Conservation (phyloP, 108 stramenopile species). For the Bacterosira constricta region DNA sequence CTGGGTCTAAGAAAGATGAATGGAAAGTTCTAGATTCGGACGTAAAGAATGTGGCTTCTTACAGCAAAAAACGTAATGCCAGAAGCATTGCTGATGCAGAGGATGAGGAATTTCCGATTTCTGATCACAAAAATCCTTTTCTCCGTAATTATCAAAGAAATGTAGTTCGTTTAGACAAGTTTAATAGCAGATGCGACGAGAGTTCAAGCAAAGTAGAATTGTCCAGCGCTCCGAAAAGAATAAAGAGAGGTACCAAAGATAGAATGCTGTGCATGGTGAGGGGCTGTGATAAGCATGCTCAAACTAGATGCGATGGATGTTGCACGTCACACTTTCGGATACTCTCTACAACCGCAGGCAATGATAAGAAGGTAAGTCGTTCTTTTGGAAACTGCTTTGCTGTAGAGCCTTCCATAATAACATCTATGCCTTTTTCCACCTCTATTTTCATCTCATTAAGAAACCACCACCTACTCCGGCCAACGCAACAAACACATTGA, state of each 20-base stretch:
- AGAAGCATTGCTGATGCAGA: neutral
- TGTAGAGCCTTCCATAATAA: no score
- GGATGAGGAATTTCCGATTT: neutral
- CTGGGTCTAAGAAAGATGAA: neutral
- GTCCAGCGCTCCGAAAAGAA: neutral
- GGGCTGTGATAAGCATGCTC: conserved; percentile 19
- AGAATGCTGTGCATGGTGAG: conserved; percentile 23
- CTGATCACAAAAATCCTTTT: neutral
- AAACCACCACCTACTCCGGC: neutral
- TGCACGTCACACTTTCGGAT: conserved; percentile 16
- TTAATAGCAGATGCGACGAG: conserved; percentile 1
- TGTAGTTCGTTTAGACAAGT: neutral
- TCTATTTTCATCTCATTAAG: neutral
- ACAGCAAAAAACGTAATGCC: neutral
- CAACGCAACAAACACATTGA: no score
- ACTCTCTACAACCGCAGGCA: conserved; percentile 1
- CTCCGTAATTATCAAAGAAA: conserved; percentile 5
- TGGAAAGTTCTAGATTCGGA: neutral
- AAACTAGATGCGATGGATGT: conserved; percentile 23
- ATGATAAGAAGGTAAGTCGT: neutral
- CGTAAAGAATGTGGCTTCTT: neutral
- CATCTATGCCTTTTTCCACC: no score
- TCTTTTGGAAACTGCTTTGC: neutral
- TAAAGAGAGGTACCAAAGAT: conserved; percentile 15
- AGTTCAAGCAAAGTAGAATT: neutral